Conservation (phyloP, 345 rosid genomes). For the Excoecaria cochinchinensis region DNA sequence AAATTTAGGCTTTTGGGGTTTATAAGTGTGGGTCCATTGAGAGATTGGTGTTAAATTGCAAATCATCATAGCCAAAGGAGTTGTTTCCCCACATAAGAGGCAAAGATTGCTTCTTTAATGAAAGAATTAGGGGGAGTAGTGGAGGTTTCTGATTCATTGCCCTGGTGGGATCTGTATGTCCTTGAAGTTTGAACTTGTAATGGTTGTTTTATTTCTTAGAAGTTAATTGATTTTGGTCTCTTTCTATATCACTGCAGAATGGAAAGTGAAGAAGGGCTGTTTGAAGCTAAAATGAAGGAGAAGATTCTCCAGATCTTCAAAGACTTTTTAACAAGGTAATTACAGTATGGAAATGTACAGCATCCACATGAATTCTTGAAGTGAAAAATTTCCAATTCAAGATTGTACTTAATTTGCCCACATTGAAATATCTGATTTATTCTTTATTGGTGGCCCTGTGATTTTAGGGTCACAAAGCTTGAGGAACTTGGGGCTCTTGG, state of each 20-base stretch:
- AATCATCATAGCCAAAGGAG: too few relatives aligned
- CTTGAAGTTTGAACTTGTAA: too few relatives aligned
- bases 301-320: conserved; percentile 37
- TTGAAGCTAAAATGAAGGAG: conserved; percentile 29
- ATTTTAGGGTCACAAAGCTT: conserved; percentile 51
- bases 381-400: background rate
- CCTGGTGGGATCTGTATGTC: too few relatives aligned
- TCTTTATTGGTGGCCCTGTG: background rate
- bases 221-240: background rate
- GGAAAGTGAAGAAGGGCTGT: conserved; percentile 26
- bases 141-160: too few relatives aligned
- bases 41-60: too few relatives aligned
- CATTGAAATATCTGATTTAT: background rate
- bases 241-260: conserved; percentile 8
- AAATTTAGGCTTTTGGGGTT: too few relatives aligned
- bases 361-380: background rate
- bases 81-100: too few relatives aligned
- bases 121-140: too few relatives aligned
- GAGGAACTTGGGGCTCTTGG: conserved; percentile 54
- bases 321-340: conserved; percentile 54
- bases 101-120: too few relatives aligned
- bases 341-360: background rate
- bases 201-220: background rate
- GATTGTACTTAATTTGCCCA: background rate
- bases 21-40: too few relatives aligned